phyloP scores from a whole-genome alignment of 768 basidiomycete genomes.

The Amanita polypyramis region DNA sequence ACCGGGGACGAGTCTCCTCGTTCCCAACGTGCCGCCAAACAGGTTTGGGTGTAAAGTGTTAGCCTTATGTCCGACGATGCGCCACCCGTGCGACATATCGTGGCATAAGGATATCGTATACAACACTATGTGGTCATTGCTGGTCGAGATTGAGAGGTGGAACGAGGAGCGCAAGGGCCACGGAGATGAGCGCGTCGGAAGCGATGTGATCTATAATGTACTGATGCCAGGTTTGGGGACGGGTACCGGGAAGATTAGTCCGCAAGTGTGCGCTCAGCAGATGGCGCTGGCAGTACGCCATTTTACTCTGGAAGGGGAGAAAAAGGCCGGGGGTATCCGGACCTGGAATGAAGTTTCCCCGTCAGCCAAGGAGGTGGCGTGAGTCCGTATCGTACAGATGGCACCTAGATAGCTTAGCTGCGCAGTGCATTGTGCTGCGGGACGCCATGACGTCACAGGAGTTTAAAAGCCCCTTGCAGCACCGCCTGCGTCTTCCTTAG shows the following conservation, averaged over 20 bases:
- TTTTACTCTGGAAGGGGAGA: neutral
- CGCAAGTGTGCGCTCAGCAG: slow-evolving; percentile 8
- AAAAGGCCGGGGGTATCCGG: neutral
- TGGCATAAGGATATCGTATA: slow-evolving; percentile 11
- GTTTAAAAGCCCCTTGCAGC: neutral
- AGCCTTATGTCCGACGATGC: slow-evolving; percentile 7
- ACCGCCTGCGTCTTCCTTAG: neutral
- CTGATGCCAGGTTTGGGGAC: slow-evolving; percentile 13
- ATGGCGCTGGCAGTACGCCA: slow-evolving; percentile 10
- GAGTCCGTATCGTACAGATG: too few relatives aligned
- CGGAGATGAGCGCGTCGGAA: neutral
- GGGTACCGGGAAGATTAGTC: slow-evolving; percentile 7
- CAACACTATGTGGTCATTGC: slow-evolving; percentile 11
- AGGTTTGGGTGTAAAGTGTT: neutral
- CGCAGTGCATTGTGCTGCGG: neutral
- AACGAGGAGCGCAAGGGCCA: neutral
- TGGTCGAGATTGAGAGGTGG: slow-evolving; percentile 7
- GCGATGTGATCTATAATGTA: slow-evolving; percentile 3
- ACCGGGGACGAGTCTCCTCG: neutral
- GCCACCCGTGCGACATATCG: slow-evolving; percentile 8
- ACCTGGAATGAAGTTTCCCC: neutral
- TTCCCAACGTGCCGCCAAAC: neutral
- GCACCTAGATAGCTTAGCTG: too few relatives aligned
- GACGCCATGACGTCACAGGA: neutral
- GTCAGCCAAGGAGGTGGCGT: neutral